These are phyloP conservation scores for Penicillium sclerotigenum DNA, from an alignment of 2,329 filamentous ascomycete species.

Conservation along the genomic window DNA sequence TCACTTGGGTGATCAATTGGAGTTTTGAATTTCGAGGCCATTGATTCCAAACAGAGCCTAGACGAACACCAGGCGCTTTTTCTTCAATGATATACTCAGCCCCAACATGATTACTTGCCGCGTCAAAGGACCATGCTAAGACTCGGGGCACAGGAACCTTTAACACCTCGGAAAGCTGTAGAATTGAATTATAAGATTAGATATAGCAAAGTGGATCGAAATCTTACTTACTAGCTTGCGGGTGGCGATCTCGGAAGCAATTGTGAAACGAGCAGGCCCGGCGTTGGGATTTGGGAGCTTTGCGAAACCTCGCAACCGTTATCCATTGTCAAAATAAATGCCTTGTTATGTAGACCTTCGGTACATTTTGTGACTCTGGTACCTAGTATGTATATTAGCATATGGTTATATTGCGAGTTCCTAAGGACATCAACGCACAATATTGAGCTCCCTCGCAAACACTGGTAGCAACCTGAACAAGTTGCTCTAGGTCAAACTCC, in stretches of 20 bases:
- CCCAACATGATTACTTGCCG: slow-evolving; percentile 13
- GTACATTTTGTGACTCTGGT: slow-evolving; percentile 29
- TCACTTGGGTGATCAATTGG: slow-evolving; percentile 25
- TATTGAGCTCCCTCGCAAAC: slow-evolving; percentile 24
- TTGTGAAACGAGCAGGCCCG: slow-evolving; percentile 18
- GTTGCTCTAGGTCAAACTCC: slow-evolving; percentile 28
- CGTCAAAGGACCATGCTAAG: slow-evolving; percentile 20
- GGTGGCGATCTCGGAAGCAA: slow-evolving; percentile 29
- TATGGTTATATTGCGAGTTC: background rate
- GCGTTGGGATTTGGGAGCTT: slow-evolving; percentile 32
- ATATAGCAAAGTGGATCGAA: background rate
- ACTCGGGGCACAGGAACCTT: slow-evolving; percentile 19
- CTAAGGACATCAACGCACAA: slow-evolving; percentile 19
- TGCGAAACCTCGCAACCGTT: slow-evolving; percentile 29
- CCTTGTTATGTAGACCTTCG: slow-evolving; percentile 36
- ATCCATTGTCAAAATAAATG: slow-evolving; percentile 36
- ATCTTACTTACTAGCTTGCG: slow-evolving; percentile 26
- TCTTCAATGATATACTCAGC: slow-evolving; percentile 32
- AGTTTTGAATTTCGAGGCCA: slow-evolving; percentile 27
- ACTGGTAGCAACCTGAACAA: slow-evolving; percentile 26
- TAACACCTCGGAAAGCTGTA: slow-evolving; percentile 21
- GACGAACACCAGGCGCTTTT: slow-evolving; percentile 28
- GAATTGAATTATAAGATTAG: slow-evolving; percentile 8
- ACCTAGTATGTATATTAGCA: slow-evolving; percentile 12
- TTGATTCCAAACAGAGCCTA: slow-evolving; percentile 30